A percentile compares a stretch with the other conserved stretches of the same genome.
Evolutionary conservation across 78 protist species (phyloP).

Genomic region (Cavenderia fasciculata): DNA sequence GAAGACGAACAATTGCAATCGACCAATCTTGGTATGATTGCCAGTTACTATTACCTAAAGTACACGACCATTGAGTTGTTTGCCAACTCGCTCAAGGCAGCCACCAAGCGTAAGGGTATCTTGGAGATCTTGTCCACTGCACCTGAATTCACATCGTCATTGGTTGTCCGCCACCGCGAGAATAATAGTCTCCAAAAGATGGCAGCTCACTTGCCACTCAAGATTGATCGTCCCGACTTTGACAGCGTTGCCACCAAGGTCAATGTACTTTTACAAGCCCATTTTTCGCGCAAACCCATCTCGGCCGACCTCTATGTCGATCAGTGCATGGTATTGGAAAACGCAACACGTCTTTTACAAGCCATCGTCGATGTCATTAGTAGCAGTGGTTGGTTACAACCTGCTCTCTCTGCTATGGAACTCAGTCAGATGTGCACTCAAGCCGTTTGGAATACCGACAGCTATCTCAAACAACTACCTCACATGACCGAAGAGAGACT

Average conservation of each 20-base stretch:
- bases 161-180: slow-evolving; percentile 95
- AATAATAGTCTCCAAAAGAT: slow-evolving; percentile 82
- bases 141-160: slow-evolving; percentile 88
- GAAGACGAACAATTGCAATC: slow-evolving; percentile 91
- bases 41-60: slow-evolving; percentile 95
- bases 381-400: slow-evolving; percentile 89
- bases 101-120: slow-evolving; percentile 86
- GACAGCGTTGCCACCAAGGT: slow-evolving; percentile 90
- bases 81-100: slow-evolving; percentile 74
- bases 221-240: slow-evolving; percentile 60
- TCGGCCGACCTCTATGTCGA: slow-evolving; percentile 93
- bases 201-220: slow-evolving; percentile 87
- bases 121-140: slow-evolving; percentile 90
- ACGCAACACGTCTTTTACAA: slow-evolving; percentile 80
- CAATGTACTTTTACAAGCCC: slow-evolving; percentile 91
- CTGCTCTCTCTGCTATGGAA: slow-evolving; percentile 97
- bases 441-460: slow-evolving; percentile 85
- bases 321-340: slow-evolving; percentile 94
- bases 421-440: slow-evolving; percentile 95
- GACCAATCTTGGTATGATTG: slow-evolving; percentile 96
- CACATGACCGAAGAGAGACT: slow-evolving; percentile 84
- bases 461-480: slow-evolving; percentile 78
- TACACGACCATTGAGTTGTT: slow-evolving; percentile 95
- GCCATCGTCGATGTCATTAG: slow-evolving; percentile 96
- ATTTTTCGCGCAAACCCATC: slow-evolving; percentile 89